Conservation (phyloP, 2,329 filamentous ascomycete genomes). For the Colletotrichum tofieldiae region DNA sequence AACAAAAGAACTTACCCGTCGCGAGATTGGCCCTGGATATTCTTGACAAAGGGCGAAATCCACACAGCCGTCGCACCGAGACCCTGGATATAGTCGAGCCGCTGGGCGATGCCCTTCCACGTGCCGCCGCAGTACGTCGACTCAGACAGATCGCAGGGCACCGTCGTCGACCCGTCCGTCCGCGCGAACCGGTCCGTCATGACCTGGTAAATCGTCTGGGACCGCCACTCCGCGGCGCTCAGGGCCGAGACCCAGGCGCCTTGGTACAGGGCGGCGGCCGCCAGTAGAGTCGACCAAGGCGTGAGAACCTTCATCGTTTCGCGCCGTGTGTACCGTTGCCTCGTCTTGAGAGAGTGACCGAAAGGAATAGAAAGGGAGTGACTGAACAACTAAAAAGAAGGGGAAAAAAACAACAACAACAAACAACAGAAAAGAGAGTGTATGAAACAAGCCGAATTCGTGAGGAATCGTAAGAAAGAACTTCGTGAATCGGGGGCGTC, state of each 20-base stretch:
- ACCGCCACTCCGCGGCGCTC: constrained; percentile 62
- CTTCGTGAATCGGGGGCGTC: constrained; percentile 19
- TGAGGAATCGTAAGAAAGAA: not conserved
- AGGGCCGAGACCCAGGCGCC: constrained; percentile 26
- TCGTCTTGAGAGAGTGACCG: constrained; percentile 30
- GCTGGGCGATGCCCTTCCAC: constrained; percentile 70
- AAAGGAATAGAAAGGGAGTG: constrained; percentile 28
- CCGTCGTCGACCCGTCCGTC: constrained; percentile 61
- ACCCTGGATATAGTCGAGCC: constrained; percentile 75
- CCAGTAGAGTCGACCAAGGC: constrained; percentile 7
- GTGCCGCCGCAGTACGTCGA: constrained; percentile 73
- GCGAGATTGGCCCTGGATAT: constrained; percentile 43
- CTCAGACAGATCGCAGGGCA: constrained; percentile 58
- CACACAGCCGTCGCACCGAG: constrained; percentile 74
- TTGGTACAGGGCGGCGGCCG: constrained; percentile 20
- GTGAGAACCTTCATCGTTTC: constrained; percentile 25
- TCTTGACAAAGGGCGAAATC: constrained; percentile 72
- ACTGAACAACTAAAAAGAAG: constrained; percentile 15
- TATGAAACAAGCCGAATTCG: constrained; percentile 24
- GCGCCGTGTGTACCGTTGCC: not conserved
- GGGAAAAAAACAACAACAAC: not conserved
- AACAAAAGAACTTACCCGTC: constrained; percentile 38
- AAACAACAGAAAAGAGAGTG: constrained; percentile 33
- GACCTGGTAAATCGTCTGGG: constrained; percentile 71
- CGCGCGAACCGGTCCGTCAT: constrained; percentile 71